phyloP scores from a whole-genome alignment of 768 basidiomycete genomes.

The Auricularia sp. region DNA sequence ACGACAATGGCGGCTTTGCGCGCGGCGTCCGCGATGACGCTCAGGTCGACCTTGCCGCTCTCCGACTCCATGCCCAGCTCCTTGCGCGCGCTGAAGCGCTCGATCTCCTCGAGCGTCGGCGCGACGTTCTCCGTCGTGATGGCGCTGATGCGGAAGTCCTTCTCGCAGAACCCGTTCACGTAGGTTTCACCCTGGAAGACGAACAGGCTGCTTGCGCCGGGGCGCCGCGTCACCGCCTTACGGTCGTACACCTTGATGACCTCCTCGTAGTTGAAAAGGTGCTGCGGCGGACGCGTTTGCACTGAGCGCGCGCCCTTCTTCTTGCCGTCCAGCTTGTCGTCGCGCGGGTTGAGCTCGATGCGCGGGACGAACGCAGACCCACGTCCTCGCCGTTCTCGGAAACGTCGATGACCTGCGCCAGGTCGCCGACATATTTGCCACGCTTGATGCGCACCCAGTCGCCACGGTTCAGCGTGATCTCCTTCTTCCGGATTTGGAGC shows the following conservation, averaged over 20 bases:
- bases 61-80: conserved; percentile 31
- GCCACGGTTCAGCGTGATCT: conserved; percentile 69
- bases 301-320: conserved; percentile 52
- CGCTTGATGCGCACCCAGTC: conserved; percentile 93
- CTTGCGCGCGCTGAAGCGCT: conserved; percentile 70
- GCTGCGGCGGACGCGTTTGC: conserved; percentile 76
- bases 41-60: conserved; percentile 68
- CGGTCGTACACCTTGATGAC: conserved; percentile 77
- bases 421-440: conserved; percentile 87
- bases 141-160: conserved; percentile 78
- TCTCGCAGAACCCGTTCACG: conserved; percentile 91
- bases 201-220: conserved; percentile 38
- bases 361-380: conserved; percentile 90
- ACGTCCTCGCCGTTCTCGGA: conserved; percentile 90
- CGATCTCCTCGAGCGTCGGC: conserved; percentile 94
- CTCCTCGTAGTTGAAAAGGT: conserved; percentile 91
- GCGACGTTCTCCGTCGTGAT: conserved; percentile 81
- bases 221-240: conserved; percentile 58
- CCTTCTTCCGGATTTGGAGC: conserved; percentile 91
- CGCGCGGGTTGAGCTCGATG: conserved; percentile 88
- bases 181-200: conserved; percentile 92
- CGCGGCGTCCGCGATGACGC: conserved; percentile 86
- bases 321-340: conserved; percentile 48
- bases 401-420: conserved; percentile 91
- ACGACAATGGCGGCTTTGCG: conserved; percentile 84